Base-by-base conservation (phyloP, 805 yeast genomes). In the Suhomyces xylopsoci region DNA sequence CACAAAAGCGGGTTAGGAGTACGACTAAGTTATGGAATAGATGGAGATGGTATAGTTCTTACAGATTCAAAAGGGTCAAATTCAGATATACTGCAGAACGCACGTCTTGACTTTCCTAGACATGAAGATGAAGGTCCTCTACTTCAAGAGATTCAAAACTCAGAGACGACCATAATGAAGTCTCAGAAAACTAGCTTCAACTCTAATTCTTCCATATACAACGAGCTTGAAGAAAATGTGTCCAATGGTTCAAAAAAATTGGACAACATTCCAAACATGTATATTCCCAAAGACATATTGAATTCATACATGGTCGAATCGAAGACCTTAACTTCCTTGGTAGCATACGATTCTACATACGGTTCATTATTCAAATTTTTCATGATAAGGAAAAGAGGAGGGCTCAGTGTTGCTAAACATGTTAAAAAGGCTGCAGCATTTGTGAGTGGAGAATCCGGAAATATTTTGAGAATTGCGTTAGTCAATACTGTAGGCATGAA, bases 311-410 rank as follows among this genome's bases (percentile, higher is more conserved):
- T 60, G 41, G 60, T 57, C 24, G 71, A 68, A 54, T 64, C 74
- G 9, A 55, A 57, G 28, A 50, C 64, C 0, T 57, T 69, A 12
- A 55, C 61, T 3, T 64, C 71, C 7, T 47, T 56, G 1, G 47
- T 59, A 24, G 62, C 71, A 6, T 67, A 65, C 54, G 78, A 74
- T 56, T 78, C 79, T 4, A 67, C 74, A 1, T 61, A 54, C 45
- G 75, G 75, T 0, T 47, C 58, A 2, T 20, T 67, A 3, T 49
- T 73, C 6, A 51, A 58, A 6, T 50, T 61, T 8, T 64, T 62
- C 45, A 58, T 59, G 10, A 14, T 65, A 1, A 38, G 58, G 28
- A 41, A 34, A 8, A 55, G 54, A 17, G 3, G 10, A 4, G 49
- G 41, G n/a, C 10, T 4, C 22, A 54, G 53, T 7, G 30, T 15